phyloP scores from a whole-genome alignment of 768 basidiomycete species.

The Agrocybe chaxingu region DNA sequence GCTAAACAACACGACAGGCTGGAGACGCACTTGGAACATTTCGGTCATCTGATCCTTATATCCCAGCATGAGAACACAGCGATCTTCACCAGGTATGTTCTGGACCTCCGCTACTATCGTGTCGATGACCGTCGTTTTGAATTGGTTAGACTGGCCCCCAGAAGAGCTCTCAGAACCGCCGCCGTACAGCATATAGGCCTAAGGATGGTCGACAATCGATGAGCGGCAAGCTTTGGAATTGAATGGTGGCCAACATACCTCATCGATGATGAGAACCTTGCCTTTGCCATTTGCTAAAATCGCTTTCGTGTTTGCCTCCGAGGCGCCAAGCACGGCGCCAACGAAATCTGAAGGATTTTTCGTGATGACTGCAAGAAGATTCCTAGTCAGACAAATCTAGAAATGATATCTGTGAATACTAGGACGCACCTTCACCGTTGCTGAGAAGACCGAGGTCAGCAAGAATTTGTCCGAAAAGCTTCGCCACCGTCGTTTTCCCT shows the following conservation, averaged over 20 bases:
- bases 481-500: slow-evolving; percentile 70
- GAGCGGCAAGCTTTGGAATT: background rate
- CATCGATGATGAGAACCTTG: slow-evolving; percentile 70
- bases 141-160: slow-evolving; percentile 38
- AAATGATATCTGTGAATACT: background rate
- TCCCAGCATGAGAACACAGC: slow-evolving; percentile 62
- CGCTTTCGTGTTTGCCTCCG: slow-evolving; percentile 62
- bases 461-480: slow-evolving; percentile 62
- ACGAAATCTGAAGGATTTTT: slow-evolving; percentile 72
- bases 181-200: slow-evolving; percentile 70
- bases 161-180: slow-evolving; percentile 24
- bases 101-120: slow-evolving; percentile 76
- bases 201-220: background rate
- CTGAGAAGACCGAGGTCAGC: slow-evolving; percentile 58
- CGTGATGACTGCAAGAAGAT: slow-evolving; percentile 43
- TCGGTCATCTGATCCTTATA: slow-evolving; percentile 67
- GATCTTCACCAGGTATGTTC: slow-evolving; percentile 64
- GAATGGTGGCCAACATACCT: slow-evolving; percentile 35
- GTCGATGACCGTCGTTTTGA: slow-evolving; percentile 69
- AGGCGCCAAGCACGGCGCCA: slow-evolving; percentile 55
- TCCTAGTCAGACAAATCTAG: background rate
- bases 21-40: slow-evolving; percentile 60
- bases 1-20: background rate
- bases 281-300: slow-evolving; percentile 58
- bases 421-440: slow-evolving; percentile 60